Conservation (phyloP, 75 land plant genomes). For the Sequoia sempervirens region DNA sequence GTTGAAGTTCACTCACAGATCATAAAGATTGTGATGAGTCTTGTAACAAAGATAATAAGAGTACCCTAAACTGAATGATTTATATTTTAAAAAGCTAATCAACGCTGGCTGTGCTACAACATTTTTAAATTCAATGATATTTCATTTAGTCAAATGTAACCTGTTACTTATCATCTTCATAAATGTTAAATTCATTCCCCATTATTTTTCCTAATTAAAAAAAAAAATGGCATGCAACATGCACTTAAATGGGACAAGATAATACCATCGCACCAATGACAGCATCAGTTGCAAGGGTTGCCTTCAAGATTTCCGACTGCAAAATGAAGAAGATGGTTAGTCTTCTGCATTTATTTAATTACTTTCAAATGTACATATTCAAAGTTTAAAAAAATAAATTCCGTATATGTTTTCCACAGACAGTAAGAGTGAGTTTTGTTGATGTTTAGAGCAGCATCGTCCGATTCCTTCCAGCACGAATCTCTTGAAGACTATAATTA, state of each 20-base stretch:
- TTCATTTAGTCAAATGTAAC: background rate
- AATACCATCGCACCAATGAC: constrained; percentile 83
- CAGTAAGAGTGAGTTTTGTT: background rate
- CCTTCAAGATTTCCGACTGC: constrained; percentile 92
- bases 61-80: background rate
- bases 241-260: background rate
- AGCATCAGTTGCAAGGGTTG: constrained; percentile 95
- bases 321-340: constrained; percentile 5
- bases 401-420: background rate
- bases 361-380: background rate
- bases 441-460: no score
- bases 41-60: background rate
- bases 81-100: background rate
- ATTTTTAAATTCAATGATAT: background rate
- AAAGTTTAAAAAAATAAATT: background rate
- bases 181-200: background rate
- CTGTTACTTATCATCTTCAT: background rate
- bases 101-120: background rate
- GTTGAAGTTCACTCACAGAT: background rate
- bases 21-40: background rate
- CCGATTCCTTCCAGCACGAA: no score
- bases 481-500: no score
- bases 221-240: background rate
- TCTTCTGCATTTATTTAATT: background rate
- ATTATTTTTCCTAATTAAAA: background rate